Percentiles rank a stretch among this genome's conserved stretches.
These are phyloP conservation scores for Epichloe typhina DNA, from an alignment of 2,329 filamentous ascomycete species.

Conservation along the genomic window DNA sequence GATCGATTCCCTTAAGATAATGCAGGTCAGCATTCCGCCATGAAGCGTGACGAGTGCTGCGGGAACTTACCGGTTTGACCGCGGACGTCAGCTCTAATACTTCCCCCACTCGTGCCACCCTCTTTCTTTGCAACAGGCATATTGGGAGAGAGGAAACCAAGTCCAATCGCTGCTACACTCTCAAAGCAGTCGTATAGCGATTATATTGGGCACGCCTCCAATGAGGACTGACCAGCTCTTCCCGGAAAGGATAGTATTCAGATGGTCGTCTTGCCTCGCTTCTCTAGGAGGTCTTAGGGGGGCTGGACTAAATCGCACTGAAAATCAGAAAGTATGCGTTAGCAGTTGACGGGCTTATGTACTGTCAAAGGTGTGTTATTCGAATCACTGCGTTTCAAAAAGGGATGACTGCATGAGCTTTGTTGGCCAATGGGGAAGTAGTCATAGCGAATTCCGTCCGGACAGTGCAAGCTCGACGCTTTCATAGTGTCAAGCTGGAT, in stretches of 20 bases:
- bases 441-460: not conserved
- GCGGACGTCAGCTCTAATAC: slow-evolving; percentile 17
- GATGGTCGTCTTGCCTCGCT: slow-evolving; percentile 2
- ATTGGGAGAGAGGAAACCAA: slow-evolving; percentile 11
- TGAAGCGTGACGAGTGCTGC: not conserved
- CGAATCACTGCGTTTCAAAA: not conserved
- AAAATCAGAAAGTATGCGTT: not conserved
- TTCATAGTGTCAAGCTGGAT: not conserved
- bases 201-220: not conserved
- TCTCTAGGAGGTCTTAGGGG: not conserved
- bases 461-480: not conserved
- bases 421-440: not conserved
- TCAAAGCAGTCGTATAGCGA: slow-evolving; percentile 5
- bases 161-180: slow-evolving; percentile 11
- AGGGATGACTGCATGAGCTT: not conserved
- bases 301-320: not conserved
- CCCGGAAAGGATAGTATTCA: slow-evolving; percentile 5
- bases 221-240: slow-evolving; percentile 1
- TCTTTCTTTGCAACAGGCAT: slow-evolving; percentile 30
- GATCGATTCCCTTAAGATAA: slow-evolving; percentile 44
- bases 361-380: not conserved
- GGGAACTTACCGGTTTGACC: slow-evolving; percentile 24
- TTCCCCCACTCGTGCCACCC: slow-evolving; percentile 18
- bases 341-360: not conserved
- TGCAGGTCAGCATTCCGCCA: not conserved